A percentile compares a stretch with the other conserved stretches of the same genome.
Evolutionary conservation across 2,329 filamentous ascomycete species (phyloP).

Genomic region (Epichloe brachyelytri): DNA sequence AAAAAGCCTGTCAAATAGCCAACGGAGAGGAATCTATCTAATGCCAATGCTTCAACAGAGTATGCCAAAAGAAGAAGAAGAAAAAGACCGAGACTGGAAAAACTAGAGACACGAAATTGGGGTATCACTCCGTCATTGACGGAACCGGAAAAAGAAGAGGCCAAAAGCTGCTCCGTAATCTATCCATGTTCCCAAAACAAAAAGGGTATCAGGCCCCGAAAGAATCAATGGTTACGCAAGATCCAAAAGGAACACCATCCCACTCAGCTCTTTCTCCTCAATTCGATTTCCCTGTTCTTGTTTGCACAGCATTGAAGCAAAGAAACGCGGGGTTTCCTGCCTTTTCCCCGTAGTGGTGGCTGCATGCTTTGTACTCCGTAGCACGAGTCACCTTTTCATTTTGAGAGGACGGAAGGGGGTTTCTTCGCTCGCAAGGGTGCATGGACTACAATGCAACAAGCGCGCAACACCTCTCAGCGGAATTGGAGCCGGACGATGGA

Average conservation of each 20-base stretch:
- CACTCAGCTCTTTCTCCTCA: neutral
- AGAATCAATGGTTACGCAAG: neutral
- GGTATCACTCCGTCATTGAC: slow-evolving; percentile 1
- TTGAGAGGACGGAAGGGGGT: neutral
- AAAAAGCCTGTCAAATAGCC: neutral
- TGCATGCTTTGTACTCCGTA: neutral
- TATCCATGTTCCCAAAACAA: neutral
- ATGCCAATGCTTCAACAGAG: neutral
- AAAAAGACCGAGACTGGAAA: neutral
- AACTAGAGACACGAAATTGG: neutral
- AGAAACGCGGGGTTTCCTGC: neutral
- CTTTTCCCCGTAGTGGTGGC: neutral
- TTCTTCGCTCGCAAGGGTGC: neutral
- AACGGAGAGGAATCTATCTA: neutral
- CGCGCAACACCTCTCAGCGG: neutral
- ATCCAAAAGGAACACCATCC: neutral
- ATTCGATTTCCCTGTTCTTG: neutral
- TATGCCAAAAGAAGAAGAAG: neutral
- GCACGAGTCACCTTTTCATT: neutral
- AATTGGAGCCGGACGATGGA: slow-evolving; percentile 55
- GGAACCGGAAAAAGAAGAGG: neutral
- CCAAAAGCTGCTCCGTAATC: neutral
- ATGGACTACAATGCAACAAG: neutral
- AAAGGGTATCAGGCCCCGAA: neutral
- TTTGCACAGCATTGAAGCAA: neutral